Conservation (phyloP, 1,139 yeast genomes). For the Blastobotrys petasosporus region DNA sequence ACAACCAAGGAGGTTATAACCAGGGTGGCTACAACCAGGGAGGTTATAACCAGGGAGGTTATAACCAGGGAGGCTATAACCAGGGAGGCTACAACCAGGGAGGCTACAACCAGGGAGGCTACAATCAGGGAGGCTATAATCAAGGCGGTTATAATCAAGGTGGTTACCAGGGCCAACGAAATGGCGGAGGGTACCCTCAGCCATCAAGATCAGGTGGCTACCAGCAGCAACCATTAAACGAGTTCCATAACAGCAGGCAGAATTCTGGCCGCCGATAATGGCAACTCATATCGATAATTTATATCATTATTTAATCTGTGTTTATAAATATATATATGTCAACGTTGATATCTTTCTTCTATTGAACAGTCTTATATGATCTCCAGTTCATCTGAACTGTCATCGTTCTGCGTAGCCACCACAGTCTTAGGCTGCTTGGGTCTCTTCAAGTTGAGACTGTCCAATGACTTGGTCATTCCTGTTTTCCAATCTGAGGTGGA, state of each 20-base stretch:
- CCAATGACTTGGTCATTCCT: background rate
- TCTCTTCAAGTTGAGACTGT: constrained; percentile 1
- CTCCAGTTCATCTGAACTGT: constrained; percentile 36
- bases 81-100: constrained; percentile 8
- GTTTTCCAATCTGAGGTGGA: background rate
- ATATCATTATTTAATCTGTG: background rate
- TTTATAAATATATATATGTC: background rate
- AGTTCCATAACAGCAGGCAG: background rate
- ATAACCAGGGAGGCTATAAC: constrained; percentile 13
- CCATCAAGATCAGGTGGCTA: background rate
- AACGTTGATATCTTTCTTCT: background rate
- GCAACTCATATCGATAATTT: background rate
- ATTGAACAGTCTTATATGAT: constrained; percentile 22
- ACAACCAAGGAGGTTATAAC: constrained; percentile 15
- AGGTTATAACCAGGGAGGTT: constrained; percentile 12
- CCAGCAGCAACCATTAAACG: background rate
- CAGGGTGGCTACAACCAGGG: constrained; percentile 18
- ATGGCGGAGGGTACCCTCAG: constrained; percentile 8
- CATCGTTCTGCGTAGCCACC: constrained; percentile 11
- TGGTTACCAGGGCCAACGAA: constrained; percentile 9
- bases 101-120: constrained; percentile 11
- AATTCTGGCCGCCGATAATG: background rate
- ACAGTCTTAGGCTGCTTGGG: background rate
- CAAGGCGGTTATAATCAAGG: constrained; percentile 15
- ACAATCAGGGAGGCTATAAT: constrained; percentile 12